Conservation (phyloP, 1,284 basidiomycete genomes). For the Garcileccinum viscosum region DNA sequence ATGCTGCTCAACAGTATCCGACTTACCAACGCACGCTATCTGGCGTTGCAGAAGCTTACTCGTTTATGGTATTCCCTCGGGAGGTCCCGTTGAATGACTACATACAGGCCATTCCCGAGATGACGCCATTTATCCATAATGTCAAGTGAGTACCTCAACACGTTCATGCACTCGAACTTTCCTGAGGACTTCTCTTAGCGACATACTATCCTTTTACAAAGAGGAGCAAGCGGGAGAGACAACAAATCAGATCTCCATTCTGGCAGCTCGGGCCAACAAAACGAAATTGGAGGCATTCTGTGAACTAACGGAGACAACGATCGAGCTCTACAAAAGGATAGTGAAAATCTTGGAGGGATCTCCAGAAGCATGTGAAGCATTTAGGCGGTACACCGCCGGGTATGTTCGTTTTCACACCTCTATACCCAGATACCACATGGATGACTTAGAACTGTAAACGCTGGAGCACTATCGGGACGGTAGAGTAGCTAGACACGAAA, state of each 20-base stretch:
- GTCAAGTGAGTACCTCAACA: constrained; percentile 33
- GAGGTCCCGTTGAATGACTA: neutral
- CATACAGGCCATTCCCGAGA: neutral
- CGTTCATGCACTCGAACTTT: neutral
- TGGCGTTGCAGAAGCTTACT: constrained; percentile 17
- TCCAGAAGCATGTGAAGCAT: neutral
- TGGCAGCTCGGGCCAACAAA: constrained; percentile 30
- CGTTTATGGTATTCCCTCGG: neutral
- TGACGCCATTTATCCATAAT: neutral
- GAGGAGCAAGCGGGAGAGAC: neutral
- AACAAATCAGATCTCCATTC: constrained; percentile 22
- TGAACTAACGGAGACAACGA: constrained; percentile 31
- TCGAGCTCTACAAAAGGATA: constrained; percentile 22
- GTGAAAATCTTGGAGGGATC: constrained; percentile 29
- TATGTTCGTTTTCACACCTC: neutral
- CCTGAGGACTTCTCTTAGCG: constrained; percentile 27
- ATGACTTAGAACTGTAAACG: neutral
- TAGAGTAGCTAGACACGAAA: no score
- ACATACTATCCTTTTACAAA: constrained; percentile 31
- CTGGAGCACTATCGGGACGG: no score
- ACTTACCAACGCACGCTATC: constrained; percentile 35
- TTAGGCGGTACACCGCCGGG: neutral
- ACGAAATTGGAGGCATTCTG: constrained; percentile 34
- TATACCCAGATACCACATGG: neutral
- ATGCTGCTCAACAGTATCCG: constrained; percentile 28